Evolutionary conservation across 192 early-diverging fungal genomes (phyloP).

Genomic region (Radiomyces spectabilis): DNA sequence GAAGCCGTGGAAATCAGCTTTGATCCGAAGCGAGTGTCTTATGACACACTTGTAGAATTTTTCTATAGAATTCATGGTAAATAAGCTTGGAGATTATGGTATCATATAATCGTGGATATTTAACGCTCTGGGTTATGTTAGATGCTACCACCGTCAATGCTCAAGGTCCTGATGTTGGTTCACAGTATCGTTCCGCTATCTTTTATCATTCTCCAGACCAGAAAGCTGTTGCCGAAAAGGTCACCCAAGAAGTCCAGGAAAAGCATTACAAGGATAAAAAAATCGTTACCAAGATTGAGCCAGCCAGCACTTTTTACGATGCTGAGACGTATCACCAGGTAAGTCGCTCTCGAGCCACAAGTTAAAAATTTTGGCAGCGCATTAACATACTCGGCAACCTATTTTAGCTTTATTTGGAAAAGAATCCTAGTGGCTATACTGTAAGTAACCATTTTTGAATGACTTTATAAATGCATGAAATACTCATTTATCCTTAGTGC

Average conservation of each 20-base stretch:
- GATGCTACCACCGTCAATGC: constrained; percentile 84
- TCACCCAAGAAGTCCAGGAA: constrained; percentile 58
- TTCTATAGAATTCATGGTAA: constrained; percentile 71
- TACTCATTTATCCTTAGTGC: constrained; percentile 16
- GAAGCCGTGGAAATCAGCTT: constrained; percentile 78
- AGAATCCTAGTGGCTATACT: constrained; percentile 73
- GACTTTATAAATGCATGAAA: neutral
- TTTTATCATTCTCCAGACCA: constrained; percentile 78
- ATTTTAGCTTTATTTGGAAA: constrained; percentile 20
- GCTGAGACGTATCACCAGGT: constrained; percentile 83
- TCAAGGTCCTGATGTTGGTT: constrained; percentile 79
- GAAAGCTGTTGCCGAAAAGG: constrained; percentile 61
- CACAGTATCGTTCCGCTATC: constrained; percentile 85
- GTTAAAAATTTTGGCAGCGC: neutral
- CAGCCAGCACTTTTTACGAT: constrained; percentile 64
- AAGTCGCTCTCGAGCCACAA: no score
- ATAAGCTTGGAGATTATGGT: no score
- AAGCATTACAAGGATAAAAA: constrained; percentile 44
- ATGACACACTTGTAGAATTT: constrained; percentile 67
- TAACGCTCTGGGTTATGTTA: no score
- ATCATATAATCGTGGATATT: no score
- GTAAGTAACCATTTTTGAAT: constrained; percentile 15
- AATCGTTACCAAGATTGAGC: constrained; percentile 65
- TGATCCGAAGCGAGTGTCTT: constrained; percentile 62
- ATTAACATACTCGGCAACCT: neutral